These are phyloP conservation scores for Lepiota brunneoincarnata DNA, from an alignment of 768 basidiomycete species.

Conservation along the genomic window DNA sequence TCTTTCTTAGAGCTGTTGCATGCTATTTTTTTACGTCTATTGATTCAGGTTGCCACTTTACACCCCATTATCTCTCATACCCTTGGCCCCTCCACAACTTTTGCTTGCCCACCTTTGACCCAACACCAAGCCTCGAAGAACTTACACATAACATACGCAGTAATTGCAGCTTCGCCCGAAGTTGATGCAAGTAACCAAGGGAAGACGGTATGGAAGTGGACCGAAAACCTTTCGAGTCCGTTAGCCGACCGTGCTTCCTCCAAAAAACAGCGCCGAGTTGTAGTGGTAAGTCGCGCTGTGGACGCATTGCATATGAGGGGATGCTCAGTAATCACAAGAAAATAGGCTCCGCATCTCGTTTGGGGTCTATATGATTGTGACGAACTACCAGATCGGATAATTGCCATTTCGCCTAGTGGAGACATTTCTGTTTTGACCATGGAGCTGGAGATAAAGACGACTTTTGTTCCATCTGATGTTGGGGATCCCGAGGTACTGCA, in stretches of 20 bases:
- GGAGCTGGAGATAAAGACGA: conserved; percentile 22
- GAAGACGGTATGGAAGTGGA: conserved; percentile 62
- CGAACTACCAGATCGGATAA: conserved; percentile 21
- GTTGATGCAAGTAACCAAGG: conserved; percentile 33
- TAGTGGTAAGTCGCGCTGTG: conserved; percentile 15
- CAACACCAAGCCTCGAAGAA: conserved; percentile 29
- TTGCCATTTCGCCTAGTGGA: conserved; percentile 22
- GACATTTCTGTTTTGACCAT: conserved; percentile 21
- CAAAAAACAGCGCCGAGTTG: conserved; percentile 22
- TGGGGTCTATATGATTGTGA: conserved; percentile 22
- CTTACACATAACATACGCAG: conserved; percentile 53
- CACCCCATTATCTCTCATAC: conserved; percentile 70
- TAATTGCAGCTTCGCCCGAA: conserved; percentile 47
- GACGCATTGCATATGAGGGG: background rate
- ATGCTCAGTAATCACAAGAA: conserved; percentile 30
- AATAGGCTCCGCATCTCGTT: conserved; percentile 22
- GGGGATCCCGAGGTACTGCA: conserved; percentile 15
- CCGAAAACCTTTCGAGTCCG: conserved; percentile 38
- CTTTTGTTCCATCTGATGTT: conserved; percentile 11
- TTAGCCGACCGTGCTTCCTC: conserved; percentile 17
- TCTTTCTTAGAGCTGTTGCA: conserved; percentile 1
- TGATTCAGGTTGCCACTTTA: conserved; percentile 51
- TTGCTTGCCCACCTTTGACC: conserved; percentile 58
- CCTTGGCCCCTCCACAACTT: conserved; percentile 61
- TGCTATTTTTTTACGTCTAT: background rate